A percentile compares a stretch with the other conserved stretches of the same genome.
phyloP scores from a whole-genome alignment of 1,139 yeast genomes.

The Kodamaea arcana region DNA sequence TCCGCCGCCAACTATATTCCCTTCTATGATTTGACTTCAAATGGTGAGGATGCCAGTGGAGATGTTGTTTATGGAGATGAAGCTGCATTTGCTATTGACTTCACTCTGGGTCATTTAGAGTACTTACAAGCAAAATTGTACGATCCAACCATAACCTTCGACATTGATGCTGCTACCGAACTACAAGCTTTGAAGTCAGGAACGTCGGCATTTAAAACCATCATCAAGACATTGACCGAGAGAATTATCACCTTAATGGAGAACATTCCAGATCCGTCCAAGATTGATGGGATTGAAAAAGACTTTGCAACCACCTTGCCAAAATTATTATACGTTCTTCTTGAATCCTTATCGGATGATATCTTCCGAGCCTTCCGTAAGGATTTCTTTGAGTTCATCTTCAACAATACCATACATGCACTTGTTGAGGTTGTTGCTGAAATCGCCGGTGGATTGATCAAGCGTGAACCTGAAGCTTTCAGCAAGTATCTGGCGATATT shows the following conservation, averaged over 20 bases:
- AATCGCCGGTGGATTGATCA: slow-evolving; percentile 64
- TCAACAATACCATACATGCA: slow-evolving; percentile 58
- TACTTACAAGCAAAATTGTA: slow-evolving; percentile 39
- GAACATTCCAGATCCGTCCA: slow-evolving; percentile 64
- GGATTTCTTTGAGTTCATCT: slow-evolving; percentile 51
- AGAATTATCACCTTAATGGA: slow-evolving; percentile 66
- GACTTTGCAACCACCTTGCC: slow-evolving; percentile 56
- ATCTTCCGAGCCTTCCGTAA: slow-evolving; percentile 52
- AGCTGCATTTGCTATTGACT: slow-evolving; percentile 62
- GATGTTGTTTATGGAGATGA: slow-evolving; percentile 29
- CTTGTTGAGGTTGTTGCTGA: slow-evolving; percentile 68
- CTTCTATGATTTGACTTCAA: slow-evolving; percentile 50
- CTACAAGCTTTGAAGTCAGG: slow-evolving; percentile 66
- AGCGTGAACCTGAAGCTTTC: slow-evolving; percentile 53
- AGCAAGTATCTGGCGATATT: slow-evolving; percentile 43
- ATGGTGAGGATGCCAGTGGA: slow-evolving; percentile 31
- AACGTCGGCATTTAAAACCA: slow-evolving; percentile 63
- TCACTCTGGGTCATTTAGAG: slow-evolving; percentile 61
- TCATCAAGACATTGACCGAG: slow-evolving; percentile 55
- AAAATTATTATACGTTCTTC: slow-evolving; percentile 60
- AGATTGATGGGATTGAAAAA: slow-evolving; percentile 45
- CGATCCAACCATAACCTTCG: slow-evolving; percentile 15
- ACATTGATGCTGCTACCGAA: slow-evolving; percentile 42
- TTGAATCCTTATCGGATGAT: slow-evolving; percentile 68
- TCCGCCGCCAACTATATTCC: slow-evolving; percentile 74